phyloP scores from a whole-genome alignment of 192 early-diverging fungal species.

The Umbelopsis ramanniana region DNA sequence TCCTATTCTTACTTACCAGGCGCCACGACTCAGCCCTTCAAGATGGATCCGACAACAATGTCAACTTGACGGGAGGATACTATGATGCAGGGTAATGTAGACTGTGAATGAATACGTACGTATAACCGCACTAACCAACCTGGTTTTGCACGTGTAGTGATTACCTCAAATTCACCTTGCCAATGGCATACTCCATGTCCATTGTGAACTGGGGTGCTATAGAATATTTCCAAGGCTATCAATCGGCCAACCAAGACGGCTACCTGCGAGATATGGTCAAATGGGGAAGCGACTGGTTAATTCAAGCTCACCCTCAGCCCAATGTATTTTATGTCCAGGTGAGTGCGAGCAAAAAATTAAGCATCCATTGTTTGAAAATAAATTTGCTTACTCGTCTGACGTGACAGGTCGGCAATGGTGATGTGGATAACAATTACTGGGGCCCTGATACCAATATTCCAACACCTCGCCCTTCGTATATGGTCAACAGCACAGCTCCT shows the following conservation, averaged over 20 bases:
- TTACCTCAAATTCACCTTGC: slow-evolving; percentile 67
- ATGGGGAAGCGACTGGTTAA: slow-evolving; percentile 66
- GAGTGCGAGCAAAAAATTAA: background rate
- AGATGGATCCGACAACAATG: slow-evolving; percentile 39
- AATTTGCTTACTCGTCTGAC: too few species aligned
- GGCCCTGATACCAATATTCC: slow-evolving; percentile 52
- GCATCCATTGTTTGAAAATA: too few species aligned
- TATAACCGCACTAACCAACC: background rate
- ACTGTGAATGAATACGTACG: background rate
- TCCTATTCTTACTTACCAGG: slow-evolving; percentile 27
- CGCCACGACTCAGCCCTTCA: slow-evolving; percentile 35
- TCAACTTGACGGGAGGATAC: slow-evolving; percentile 40
- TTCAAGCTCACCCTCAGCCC: slow-evolving; percentile 59
- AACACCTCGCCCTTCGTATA: slow-evolving; percentile 53
- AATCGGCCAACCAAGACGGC: slow-evolving; percentile 46
- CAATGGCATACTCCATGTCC: slow-evolving; percentile 53
- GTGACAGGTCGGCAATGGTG: slow-evolving; percentile 43
- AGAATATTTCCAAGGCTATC: slow-evolving; percentile 59
- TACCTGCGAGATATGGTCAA: slow-evolving; percentile 55
- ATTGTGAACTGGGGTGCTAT: slow-evolving; percentile 58
- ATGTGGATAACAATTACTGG: slow-evolving; percentile 63
- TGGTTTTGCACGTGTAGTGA: slow-evolving; percentile 39
- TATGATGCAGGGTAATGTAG: slow-evolving; percentile 44
- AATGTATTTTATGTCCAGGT: slow-evolving; percentile 57
- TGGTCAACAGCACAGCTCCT: slow-evolving; percentile 45